phyloP scores from a whole-genome alignment of 768 basidiomycete genomes.

The Butyriboletus loyo region DNA sequence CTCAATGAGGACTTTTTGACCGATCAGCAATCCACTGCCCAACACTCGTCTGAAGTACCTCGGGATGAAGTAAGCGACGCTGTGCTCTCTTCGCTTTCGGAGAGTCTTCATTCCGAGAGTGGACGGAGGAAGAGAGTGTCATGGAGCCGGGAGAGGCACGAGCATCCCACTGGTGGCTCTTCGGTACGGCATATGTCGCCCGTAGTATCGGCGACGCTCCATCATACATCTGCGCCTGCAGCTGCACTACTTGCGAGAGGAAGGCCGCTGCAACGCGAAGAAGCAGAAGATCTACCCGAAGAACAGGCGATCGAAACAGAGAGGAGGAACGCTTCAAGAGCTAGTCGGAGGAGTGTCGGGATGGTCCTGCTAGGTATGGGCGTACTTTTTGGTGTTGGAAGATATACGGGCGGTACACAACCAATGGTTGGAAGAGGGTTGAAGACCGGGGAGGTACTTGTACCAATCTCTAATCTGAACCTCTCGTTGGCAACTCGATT shows the following conservation, averaged over 20 bases:
- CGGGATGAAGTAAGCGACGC: conserved; percentile 51
- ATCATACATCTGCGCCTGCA: conserved; percentile 25
- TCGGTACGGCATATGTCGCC: conserved; percentile 36
- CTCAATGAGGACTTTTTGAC: conserved; percentile 21
- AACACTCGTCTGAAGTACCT: conserved; percentile 20
- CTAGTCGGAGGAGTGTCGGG: conserved; percentile 65
- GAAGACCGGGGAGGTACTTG: conserved; percentile 50
- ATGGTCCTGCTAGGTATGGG: conserved; percentile 83
- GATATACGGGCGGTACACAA: conserved; percentile 37
- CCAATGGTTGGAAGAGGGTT: conserved; percentile 26
- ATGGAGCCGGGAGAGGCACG: conserved; percentile 72
- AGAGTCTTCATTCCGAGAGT: conserved; percentile 77
- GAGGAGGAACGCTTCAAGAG: conserved; percentile 48
- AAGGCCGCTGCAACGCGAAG: conserved; percentile 42
- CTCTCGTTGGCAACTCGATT: neutral
- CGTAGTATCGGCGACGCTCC: conserved; percentile 31
- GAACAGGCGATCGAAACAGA: conserved; percentile 23
- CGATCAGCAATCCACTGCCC: conserved; percentile 16
- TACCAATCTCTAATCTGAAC: conserved; percentile 9
- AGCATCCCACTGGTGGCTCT: conserved; percentile 40
- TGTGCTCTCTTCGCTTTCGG: conserved; percentile 55
- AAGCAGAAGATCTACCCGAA: conserved; percentile 21
- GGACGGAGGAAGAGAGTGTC: conserved; percentile 57
- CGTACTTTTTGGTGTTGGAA: conserved; percentile 67
- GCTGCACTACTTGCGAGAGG: conserved; percentile 38